phyloP scores from a whole-genome alignment of 139 green algal species.

The Raphidocelis subcapitata region DNA sequence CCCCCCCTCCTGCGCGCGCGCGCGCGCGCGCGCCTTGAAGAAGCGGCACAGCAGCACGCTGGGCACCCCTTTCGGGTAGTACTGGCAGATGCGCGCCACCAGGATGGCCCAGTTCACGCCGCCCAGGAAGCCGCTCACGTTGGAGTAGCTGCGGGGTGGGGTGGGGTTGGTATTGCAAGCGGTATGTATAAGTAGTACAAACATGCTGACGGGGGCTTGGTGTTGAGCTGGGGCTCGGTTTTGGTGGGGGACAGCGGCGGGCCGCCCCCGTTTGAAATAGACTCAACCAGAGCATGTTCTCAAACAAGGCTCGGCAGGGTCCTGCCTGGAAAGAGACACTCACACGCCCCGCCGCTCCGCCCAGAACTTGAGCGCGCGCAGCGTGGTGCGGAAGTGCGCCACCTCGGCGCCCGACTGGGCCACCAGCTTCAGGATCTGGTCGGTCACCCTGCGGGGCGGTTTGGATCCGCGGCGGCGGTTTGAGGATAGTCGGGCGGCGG shows the following conservation, averaged over 20 bases:
- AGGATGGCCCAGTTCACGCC: constrained; percentile 98
- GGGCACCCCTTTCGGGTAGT: constrained; percentile 79
- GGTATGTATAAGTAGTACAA: too few species aligned
- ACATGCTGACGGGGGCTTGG: too few species aligned
- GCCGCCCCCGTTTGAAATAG: too few species aligned
- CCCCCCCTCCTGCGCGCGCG: too few species aligned
- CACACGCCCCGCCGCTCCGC: constrained; percentile 77
- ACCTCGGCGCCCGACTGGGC: constrained; percentile 23
- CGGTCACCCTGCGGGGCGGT: constrained; percentile 61
- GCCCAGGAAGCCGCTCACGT: constrained; percentile 88
- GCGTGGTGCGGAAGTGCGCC: constrained; percentile 60
- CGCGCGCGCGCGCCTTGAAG: constrained; percentile 65
- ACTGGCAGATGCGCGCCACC: constrained; percentile 87
- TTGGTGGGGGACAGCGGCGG: too few species aligned
- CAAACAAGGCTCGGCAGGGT: too few species aligned
- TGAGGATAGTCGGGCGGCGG: too few species aligned
- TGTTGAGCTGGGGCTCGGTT: too few species aligned
- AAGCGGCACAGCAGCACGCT: constrained; percentile 73
- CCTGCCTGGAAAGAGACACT: too few species aligned
- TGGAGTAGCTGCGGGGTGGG: constrained; percentile 38
- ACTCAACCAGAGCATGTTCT: too few species aligned
- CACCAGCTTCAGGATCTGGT: constrained; percentile 76
- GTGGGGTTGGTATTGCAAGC: too few species aligned
- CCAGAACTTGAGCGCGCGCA: constrained; percentile 92
- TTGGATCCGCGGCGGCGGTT: too few species aligned